phyloP scores from a whole-genome alignment of 129 eudicot species.

The Ambrosia trifida region DNA sequence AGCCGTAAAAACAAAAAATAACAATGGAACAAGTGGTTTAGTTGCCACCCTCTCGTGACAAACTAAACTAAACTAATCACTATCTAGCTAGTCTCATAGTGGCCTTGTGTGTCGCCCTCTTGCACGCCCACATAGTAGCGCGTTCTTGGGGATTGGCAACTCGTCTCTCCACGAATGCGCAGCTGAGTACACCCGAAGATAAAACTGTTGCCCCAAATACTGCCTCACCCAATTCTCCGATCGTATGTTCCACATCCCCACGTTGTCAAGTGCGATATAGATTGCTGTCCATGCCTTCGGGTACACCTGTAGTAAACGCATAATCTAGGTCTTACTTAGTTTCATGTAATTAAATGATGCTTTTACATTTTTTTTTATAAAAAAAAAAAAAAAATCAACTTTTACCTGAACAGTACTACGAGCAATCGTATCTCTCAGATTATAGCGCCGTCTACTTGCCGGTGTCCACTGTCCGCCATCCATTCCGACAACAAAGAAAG shows the following conservation, averaged over 20 bases:
- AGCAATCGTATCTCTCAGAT: constrained; percentile 56
- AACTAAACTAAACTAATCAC: too few species aligned
- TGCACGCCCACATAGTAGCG: constrained; percentile 39
- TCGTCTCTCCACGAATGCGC: constrained; percentile 57
- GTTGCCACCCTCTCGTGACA: constrained; percentile 30
- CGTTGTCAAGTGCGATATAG: constrained; percentile 72
- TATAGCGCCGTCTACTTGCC: constrained; percentile 60
- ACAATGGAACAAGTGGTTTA: constrained; percentile 32
- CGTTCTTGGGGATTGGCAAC: constrained; percentile 43
- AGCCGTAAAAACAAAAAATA: not conserved
- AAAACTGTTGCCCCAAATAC: constrained; percentile 77
- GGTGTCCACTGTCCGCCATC: constrained; percentile 71
- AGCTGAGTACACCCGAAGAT: constrained; percentile 65
- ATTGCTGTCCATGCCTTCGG: constrained; percentile 77
- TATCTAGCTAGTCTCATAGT: constrained; percentile 13
- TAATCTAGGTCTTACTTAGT: not conserved
- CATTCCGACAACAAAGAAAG: constrained; percentile 98
- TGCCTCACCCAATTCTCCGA: constrained; percentile 75
- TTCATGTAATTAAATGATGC: not conserved
- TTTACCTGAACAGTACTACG: constrained; percentile 65
- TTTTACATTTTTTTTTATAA: too few species aligned
- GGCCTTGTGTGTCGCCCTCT: constrained; percentile 43
- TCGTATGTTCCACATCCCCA: constrained; percentile 74
- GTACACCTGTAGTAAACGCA: constrained; percentile 43
- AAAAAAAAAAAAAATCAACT: not conserved